Base-by-base conservation (phyloP, 208 protist genomes). In the Acanthamoeba royreba region DNA sequence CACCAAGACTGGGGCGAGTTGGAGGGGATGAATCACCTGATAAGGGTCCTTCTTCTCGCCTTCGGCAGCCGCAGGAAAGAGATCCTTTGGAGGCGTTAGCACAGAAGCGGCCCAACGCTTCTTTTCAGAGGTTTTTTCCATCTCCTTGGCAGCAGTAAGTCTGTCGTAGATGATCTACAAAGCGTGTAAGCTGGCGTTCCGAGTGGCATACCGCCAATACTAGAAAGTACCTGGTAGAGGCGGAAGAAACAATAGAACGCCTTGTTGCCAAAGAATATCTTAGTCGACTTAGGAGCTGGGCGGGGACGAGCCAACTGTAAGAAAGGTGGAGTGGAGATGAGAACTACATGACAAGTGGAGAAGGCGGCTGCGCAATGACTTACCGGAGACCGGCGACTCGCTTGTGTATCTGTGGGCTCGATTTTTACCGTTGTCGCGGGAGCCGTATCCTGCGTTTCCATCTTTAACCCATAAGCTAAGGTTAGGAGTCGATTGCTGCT, bases 181-280 rank as follows among this genome's bases (percentile, higher is more conserved):
- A n/a, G n/a, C n/a, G n/a, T n/a, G n/a, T n/a, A n/a, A n/a, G n/a
- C n/a, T n/a, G n/a, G n/a, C n/a, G n/a, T n/a, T n/a, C n/a, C n/a
- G n/a, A n/a, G n/a, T n/a, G n/a, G n/a, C n/a, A n/a, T n/a, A n/a
- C n/a, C n/a, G n/a, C n/a, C n/a, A n/a, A n/a, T n/a, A n/a, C n/a
- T n/a, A n/a, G n/a, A n/a, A n/a, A n/a, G n/a, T n/a, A n/a, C n/a
- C n/a, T 94, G 77, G 47, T 89, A 92, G 13, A 95, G 38, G 47
- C 95, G 52, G 35, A 96, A 89, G 43, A 96, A 95, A 28, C 83
- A 94, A 74, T 95, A 96, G 63, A 96, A 96, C 22, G 95, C 83
- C 55, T 95, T 94, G 45, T 96, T 95, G 38, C 93, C 95, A 87
- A 88, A 96, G 28, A 96, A 96, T 19, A 96, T 53, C 58, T 94